Base-by-base conservation (phyloP, 192 early-diverging fungal genomes). In the Spizellomyces sp. region DNA sequence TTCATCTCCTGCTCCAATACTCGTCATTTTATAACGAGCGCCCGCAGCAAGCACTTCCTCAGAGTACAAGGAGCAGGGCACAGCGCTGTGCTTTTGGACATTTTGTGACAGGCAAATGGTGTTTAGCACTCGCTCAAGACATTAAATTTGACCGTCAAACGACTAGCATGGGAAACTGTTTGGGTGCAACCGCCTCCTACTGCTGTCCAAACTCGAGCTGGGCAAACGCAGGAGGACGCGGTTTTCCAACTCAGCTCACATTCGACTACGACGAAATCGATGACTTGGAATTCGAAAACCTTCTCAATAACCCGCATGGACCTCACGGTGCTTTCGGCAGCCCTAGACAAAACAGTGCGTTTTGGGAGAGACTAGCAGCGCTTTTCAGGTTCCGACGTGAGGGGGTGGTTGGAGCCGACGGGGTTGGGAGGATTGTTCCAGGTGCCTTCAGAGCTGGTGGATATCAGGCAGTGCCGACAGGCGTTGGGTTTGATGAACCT, bases 191-290 rank as follows among this genome's bases (percentile, higher is more conserved):
- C 14, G 52, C 55, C 12, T 6, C 52, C 54, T 36, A 50, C 52
- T 58, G 50, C 19, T 68, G 66, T 21, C 66, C 66, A 8, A 36
- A 56, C 21, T 68, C 52, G 44, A 15, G 36, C 9, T 68, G 56
- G 54, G 50, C 50, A 42, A 27, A 4, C 21, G 10, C 14, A 36
- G 44, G 41, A 15, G 12, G 43, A 27, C 36, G 47, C n/a, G 68
- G 68, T 5, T 21, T 61, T n/a, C 58, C 68, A 17, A 21, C 58
- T 6, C 58, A 59, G 41, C 58, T 60, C 17, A 70, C 58, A 8
- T 75, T 75, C 42, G 66, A 69, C 45, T 75, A 75, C 41, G 74
- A 75, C 41, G 74, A 75, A 47, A 75, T 75, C 46, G 74, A 75
- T 44, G 74, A 75, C 62, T 52, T 75, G 36, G 74, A 75, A 55